These are phyloP conservation scores for Leccinellum luteum DNA, from an alignment of 768 basidiomycete genomes.

Conservation along the genomic window DNA sequence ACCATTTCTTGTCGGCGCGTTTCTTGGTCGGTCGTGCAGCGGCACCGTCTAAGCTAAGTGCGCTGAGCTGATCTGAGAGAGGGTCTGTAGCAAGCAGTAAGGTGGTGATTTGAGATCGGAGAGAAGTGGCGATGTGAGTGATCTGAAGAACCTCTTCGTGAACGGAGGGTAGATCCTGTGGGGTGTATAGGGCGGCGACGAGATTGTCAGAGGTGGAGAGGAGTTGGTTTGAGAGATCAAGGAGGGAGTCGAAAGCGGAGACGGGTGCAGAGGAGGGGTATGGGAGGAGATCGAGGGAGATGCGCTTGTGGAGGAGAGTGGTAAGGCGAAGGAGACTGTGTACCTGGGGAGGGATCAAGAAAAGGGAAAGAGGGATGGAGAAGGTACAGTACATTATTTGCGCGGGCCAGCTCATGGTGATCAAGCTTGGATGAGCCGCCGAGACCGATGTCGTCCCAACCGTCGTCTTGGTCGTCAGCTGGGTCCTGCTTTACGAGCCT, in stretches of 20 bases:
- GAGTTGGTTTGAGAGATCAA: slow-evolving; percentile 47
- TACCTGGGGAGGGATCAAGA: slow-evolving; percentile 39
- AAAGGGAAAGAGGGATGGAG: neutral
- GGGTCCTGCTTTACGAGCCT: slow-evolving; percentile 46
- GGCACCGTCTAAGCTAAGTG: slow-evolving; percentile 18
- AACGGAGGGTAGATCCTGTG: slow-evolving; percentile 51
- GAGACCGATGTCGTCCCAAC: slow-evolving; percentile 59
- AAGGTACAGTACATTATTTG: slow-evolving; percentile 50
- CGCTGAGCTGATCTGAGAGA: slow-evolving; percentile 24
- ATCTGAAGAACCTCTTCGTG: slow-evolving; percentile 39
- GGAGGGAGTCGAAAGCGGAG: slow-evolving; percentile 49
- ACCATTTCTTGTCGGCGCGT: slow-evolving; percentile 54
- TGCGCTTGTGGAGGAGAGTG: slow-evolving; percentile 59
- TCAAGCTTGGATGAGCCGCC: slow-evolving; percentile 49
- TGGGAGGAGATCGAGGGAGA: slow-evolving; percentile 50
- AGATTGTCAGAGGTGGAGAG: slow-evolving; percentile 63
- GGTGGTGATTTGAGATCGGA: slow-evolving; percentile 32
- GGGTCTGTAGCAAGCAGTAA: slow-evolving; percentile 25
- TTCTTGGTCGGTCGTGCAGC: slow-evolving; percentile 14
- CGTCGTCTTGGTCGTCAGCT: slow-evolving; percentile 38
- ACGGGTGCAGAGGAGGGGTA: slow-evolving; percentile 24
- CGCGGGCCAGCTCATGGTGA: slow-evolving; percentile 49
- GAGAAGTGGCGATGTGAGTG: slow-evolving; percentile 32
- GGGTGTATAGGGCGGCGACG: slow-evolving; percentile 61
- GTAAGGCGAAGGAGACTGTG: slow-evolving; percentile 58